Base-by-base conservation (phyloP, 371 early-diverging fungal genomes). In the Blyttiomyces sp. region DNA sequence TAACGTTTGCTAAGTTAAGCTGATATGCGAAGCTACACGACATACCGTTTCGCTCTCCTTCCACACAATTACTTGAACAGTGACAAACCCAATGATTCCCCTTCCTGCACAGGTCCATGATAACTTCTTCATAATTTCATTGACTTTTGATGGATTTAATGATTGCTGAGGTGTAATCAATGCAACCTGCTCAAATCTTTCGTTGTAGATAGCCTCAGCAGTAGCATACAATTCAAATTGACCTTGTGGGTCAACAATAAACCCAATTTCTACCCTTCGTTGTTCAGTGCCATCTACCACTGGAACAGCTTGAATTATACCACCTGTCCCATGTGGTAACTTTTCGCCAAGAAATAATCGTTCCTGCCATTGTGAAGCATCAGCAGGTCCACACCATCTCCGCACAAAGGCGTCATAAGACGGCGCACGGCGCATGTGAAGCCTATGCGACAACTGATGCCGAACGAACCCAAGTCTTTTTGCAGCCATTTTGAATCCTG, bases 291-390 rank as follows among this genome's bases (percentile, higher is more conserved):
- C 66, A 42, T 60, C 57, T 6, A n/a, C 24, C 0, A 60, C 60
- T 28, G 66, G 66, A 2, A 48, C 19, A 3, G 61, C 66, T 51
- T 66, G 61, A 39, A 66, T 66, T n/a, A 56, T 51, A 3, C 61
- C 66, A 23, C 66, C 66, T 3, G 57, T 49, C 35, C 61, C 59
- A 43, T 49, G 49, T 28, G 11, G n/a, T n/a, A n/a, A n/a, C n/a
- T n/a, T n/a, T n/a, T n/a, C n/a, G n/a, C n/a, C n/a, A n/a, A n/a
- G n/a, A n/a, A n/a, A n/a, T n/a, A n/a, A n/a, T n/a, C n/a, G n/a
- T n/a, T n/a, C n/a, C n/a, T n/a, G n/a, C n/a, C n/a, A n/a, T n/a
- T n/a, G n/a, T n/a, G n/a, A n/a, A n/a, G n/a, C n/a, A n/a, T n/a
- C n/a, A n/a, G n/a, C n/a, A n/a, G n/a, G n/a, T n/a, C n/a, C n/a